phyloP scores from a whole-genome alignment of 805 yeast species.

The Candida pini region DNA sequence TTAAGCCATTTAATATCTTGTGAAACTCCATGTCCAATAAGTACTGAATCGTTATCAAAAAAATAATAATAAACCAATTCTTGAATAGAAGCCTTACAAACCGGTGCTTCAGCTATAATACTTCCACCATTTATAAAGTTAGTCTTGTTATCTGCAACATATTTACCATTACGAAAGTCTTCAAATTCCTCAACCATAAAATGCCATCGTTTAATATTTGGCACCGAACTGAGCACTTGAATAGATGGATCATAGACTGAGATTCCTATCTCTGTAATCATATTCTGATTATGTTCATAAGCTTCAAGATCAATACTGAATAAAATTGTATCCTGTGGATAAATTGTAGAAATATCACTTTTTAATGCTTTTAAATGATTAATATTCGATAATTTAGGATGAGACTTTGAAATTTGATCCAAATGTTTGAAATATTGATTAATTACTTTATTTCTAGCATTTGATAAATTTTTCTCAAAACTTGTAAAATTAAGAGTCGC shows the following conservation, averaged over 20 bases:
- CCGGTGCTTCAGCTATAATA: constrained; percentile 31
- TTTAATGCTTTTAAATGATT: constrained; percentile 1
- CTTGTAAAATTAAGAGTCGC: no score
- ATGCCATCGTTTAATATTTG: constrained; percentile 35
- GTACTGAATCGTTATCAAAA: constrained; percentile 24
- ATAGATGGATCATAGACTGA: constrained; percentile 50
- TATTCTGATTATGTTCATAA: constrained; percentile 37
- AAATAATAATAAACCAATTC: constrained; percentile 40
- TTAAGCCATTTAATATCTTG: constrained; percentile 52
- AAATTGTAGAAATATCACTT: constrained; percentile 1
- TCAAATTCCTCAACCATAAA: constrained; percentile 40
- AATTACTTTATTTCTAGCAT: no score
- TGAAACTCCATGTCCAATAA: constrained; percentile 56
- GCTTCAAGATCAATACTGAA: constrained; percentile 55
- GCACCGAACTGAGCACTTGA: constrained; percentile 34
- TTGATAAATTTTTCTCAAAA: no score
- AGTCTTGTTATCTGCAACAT: constrained; percentile 48
- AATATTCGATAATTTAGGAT: constrained; percentile 5
- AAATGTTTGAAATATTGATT: constrained; percentile 3
- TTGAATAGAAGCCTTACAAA: constrained; percentile 36
- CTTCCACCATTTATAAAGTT: constrained; percentile 49
- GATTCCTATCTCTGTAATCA: constrained; percentile 53
- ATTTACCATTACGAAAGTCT: constrained; percentile 43
- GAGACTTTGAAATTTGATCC: neutral
- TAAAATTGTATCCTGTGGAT: constrained; percentile 16